phyloP scores from a whole-genome alignment of 768 basidiomycete genomes.

The Aureoboletus auriporus region DNA sequence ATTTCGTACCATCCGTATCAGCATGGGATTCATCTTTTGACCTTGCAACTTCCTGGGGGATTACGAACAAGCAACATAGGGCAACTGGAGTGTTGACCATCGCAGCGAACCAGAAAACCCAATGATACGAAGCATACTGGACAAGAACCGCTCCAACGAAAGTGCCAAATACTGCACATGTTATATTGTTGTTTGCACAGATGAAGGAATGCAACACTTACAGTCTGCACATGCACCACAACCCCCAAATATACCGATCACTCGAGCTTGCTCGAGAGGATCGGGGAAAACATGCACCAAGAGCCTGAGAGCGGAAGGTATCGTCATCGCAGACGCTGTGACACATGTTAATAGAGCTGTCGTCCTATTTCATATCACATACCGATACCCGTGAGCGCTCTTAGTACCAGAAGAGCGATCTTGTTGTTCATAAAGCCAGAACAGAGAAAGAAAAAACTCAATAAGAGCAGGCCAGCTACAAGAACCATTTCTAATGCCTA shows the following conservation, averaged over 20 bases:
- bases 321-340: conserved; percentile 44
- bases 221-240: conserved; percentile 46
- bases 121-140: conserved; percentile 38
- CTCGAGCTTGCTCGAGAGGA: conserved; percentile 42
- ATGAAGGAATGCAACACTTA: conserved; percentile 1
- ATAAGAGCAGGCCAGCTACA: conserved; percentile 33
- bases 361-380: background rate
- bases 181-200: background rate
- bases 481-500: conserved; percentile 40
- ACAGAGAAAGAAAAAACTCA: conserved; percentile 43
- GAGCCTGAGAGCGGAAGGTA: conserved; percentile 48
- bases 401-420: conserved; percentile 45
- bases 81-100: conserved; percentile 35
- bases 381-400: conserved; percentile 50
- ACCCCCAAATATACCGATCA: conserved; percentile 44
- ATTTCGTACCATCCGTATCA: conserved; percentile 9
- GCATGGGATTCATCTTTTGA: background rate
- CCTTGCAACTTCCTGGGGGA: conserved; percentile 25
- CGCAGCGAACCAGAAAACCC: conserved; percentile 49
- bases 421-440: conserved; percentile 46
- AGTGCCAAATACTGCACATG: conserved; percentile 36
- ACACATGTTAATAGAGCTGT: background rate
- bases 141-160: conserved; percentile 43
- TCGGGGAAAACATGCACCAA: conserved; percentile 49
- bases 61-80: conserved; percentile 28